Evolutionary conservation across 345 rosid genomes (phyloP), one percentile per base, ranked within the genome.

Genomic region (Kernera saxatilis): DNA sequence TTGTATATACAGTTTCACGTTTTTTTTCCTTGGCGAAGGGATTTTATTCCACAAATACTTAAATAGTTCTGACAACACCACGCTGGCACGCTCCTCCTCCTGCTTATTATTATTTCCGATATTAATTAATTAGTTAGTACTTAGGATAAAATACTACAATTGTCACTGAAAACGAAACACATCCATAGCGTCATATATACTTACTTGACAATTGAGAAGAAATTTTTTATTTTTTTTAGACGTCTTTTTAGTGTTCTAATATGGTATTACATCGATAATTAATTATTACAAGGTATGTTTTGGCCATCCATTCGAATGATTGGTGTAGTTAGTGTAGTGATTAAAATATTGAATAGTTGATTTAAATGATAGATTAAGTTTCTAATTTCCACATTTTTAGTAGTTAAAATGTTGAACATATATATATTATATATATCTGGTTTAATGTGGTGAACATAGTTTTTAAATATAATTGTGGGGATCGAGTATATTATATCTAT

Each of bases 81-180:
- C 72, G 78, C 62, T n/a, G n/a, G n/a, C n/a, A n/a, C n/a, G n/a
- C n/a, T n/a, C n/a, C n/a, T 65, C 67, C 55, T 67, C 54, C 32
- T 50, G 53, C 22, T 29, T 66, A 39, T 41, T 46, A 72, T 12
- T 69, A 43, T 55, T 35, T 73, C n/a, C 41, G 5, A 35, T 26
- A 35, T 54, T 55, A 46, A 17, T 32, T 73, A 46, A 26, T 43
- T 44, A 54, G 49, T 25, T 57, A 71, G 14, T 44, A n/a, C n/a
- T n/a, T n/a, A 15, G 1, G 14, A 40, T 43, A 51, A 18, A 30
- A 52, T 62, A 41, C 6, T 63, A 45, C 11, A 46, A 57, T 39
- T 39, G 19, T 65, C 73, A 67, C 78, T 74, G 73, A 67, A 74
- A 74, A 49, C 78, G 67, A 74, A 67, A 58, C 77, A 54, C 61